A percentile compares a stretch with the other conserved stretches of the same genome.
Conservation (phyloP, 2,329 filamentous ascomycete genomes). For the Colletotrichum chlorophyti region DNA sequence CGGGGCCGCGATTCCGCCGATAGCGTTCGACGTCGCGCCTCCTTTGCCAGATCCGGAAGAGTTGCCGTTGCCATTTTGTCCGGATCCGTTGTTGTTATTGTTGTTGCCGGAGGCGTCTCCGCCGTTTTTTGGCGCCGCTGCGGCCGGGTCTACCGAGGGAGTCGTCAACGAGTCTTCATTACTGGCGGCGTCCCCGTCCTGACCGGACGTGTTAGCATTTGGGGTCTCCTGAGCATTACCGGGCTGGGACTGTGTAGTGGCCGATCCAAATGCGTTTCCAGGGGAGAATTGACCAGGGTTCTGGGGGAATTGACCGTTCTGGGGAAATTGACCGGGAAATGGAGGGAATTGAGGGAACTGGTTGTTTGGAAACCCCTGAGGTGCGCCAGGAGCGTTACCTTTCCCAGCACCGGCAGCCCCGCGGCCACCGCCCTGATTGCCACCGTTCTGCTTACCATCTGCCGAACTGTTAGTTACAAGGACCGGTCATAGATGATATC, state of each 20-base stretch:
- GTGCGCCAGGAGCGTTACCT: slow-evolving; percentile 15
- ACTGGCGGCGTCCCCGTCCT: slow-evolving; percentile 26
- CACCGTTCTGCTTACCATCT: slow-evolving; percentile 5
- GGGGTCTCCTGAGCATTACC: slow-evolving; percentile 1
- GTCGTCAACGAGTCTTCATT: slow-evolving; percentile 10
- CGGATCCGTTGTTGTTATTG: slow-evolving; percentile 12
- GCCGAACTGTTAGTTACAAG: background rate
- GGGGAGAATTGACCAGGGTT: slow-evolving; percentile 3
- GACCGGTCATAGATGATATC: no score
- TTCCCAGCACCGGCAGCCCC: slow-evolving; percentile 13
- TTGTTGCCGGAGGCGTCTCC: slow-evolving; percentile 16
- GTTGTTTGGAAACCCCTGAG: slow-evolving; percentile 2
- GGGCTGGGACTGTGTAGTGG: slow-evolving; percentile 18
- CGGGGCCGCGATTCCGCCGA: slow-evolving; percentile 61
- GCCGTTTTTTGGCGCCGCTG: slow-evolving; percentile 14
- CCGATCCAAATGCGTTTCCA: slow-evolving; percentile 22
- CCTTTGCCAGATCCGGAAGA: slow-evolving; percentile 32
- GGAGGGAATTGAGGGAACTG: slow-evolving; percentile 4
- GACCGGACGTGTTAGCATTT: slow-evolving; percentile 18
- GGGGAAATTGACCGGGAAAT: slow-evolving; percentile 6
- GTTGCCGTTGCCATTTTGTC: slow-evolving; percentile 19
- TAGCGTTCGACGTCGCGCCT: slow-evolving; percentile 40
- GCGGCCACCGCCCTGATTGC: slow-evolving; percentile 12
- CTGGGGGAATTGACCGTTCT: no score
- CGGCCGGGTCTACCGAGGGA: slow-evolving; percentile 17